phyloP scores from a whole-genome alignment of 1,139 yeast genomes.

The Hemisphaericaspora xylanilytica region DNA sequence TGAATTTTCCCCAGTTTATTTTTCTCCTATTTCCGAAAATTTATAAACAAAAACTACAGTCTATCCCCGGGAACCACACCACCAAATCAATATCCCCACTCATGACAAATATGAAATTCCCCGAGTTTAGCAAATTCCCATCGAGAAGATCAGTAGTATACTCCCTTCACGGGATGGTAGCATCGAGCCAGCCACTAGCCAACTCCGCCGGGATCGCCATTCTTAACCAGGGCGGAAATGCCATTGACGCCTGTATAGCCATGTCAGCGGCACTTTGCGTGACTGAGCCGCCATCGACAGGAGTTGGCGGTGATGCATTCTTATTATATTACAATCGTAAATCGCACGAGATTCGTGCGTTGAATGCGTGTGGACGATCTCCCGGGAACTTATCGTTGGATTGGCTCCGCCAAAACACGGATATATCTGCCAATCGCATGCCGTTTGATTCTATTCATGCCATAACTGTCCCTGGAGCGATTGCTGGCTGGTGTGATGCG shows the following conservation, averaged over 20 bases:
- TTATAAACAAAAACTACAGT: no score
- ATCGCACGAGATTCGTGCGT: slow-evolving; percentile 47
- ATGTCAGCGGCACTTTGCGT: slow-evolving; percentile 70
- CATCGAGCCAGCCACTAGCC: slow-evolving; percentile 74
- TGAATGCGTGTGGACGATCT: slow-evolving; percentile 75
- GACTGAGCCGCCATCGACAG: slow-evolving; percentile 73
- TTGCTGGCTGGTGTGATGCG: slow-evolving; percentile 74
- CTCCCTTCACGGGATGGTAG: slow-evolving; percentile 69
- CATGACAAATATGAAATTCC: slow-evolving; percentile 3
- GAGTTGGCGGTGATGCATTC: slow-evolving; percentile 81
- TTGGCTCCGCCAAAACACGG: slow-evolving; percentile 34
- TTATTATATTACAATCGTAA: slow-evolving; percentile 46
- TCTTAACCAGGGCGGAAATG: slow-evolving; percentile 69
- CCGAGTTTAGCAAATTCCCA: slow-evolving; percentile 27
- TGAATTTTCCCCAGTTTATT: no score
- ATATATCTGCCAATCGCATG: slow-evolving; percentile 37
- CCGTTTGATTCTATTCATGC: slow-evolving; percentile 50
- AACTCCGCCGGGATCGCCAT: slow-evolving; percentile 68
- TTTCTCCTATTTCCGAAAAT: no score
- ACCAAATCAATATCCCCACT: background rate
- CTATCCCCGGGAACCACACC: no score
- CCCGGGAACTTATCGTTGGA: slow-evolving; percentile 51
- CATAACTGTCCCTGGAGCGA: slow-evolving; percentile 74
- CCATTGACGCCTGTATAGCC: slow-evolving; percentile 77
- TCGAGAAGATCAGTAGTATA: slow-evolving; percentile 76